Percentiles rank a stretch among this genome's conserved stretches.
Conservation (phyloP, 2,329 filamentous ascomycete species). For the Verticillium nonalfalfae region DNA sequence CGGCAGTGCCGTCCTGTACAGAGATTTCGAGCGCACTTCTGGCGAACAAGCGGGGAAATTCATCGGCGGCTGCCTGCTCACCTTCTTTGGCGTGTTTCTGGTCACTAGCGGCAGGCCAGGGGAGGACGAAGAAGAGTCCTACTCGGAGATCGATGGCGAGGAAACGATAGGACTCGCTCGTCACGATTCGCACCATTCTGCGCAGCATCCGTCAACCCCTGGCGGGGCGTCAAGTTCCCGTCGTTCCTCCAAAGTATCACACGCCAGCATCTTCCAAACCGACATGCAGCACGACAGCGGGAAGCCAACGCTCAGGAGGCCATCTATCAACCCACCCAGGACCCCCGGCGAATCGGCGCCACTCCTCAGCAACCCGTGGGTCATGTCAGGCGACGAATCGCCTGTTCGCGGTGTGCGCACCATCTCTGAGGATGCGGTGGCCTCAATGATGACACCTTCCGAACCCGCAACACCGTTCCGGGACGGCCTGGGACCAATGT, state of each 20-base stretch:
- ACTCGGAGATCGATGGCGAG: slow-evolving; percentile 53
- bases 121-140: slow-evolving; percentile 45
- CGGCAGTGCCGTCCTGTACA: slow-evolving; percentile 86
- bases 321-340: slow-evolving; percentile 21
- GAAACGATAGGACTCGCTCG: slow-evolving; percentile 55
- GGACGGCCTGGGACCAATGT: slow-evolving; percentile 14
- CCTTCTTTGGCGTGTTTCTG: slow-evolving; percentile 94
- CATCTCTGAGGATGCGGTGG: slow-evolving; percentile 28
- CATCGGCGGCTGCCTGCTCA: slow-evolving; percentile 81
- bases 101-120: slow-evolving; percentile 78
- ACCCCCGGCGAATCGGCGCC: slow-evolving; percentile 30
- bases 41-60: slow-evolving; percentile 74
- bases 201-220: slow-evolving; percentile 17
- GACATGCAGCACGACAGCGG: slow-evolving; percentile 27
- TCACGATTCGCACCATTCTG: slow-evolving; percentile 41
- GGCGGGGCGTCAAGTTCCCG: slow-evolving; percentile 27
- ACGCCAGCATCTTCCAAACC: slow-evolving; percentile 34
- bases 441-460: slow-evolving; percentile 18
- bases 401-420: slow-evolving; percentile 28
- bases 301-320: slow-evolving; percentile 26
- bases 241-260: slow-evolving; percentile 41
- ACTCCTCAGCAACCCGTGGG: slow-evolving; percentile 38
- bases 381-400: slow-evolving; percentile 20
- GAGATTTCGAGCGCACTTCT: slow-evolving; percentile 85
- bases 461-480: slow-evolving; percentile 23